Conservation (phyloP, 2,329 filamentous ascomycete species). For the Trichoderma cornu-damae region DNA sequence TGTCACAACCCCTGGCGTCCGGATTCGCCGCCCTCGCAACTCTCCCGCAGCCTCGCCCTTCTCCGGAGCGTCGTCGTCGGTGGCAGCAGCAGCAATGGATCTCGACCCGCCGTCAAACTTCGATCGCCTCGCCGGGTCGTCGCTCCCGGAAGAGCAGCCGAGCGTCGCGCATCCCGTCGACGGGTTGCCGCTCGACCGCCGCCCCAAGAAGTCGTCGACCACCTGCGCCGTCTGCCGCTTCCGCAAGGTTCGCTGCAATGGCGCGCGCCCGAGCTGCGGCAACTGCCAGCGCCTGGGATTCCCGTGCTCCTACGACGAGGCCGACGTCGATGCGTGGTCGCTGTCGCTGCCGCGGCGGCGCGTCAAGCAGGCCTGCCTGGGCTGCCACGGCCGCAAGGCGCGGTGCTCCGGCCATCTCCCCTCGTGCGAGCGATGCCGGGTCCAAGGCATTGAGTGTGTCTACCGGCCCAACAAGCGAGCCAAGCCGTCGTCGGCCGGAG, state of each 20-base stretch:
- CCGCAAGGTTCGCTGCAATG: slow-evolving; percentile 56
- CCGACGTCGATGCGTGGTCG: slow-evolving; percentile 38
- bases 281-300: slow-evolving; percentile 57
- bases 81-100: slow-evolving; percentile 1
- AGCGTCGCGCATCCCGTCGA: not conserved
- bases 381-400: slow-evolving; percentile 54
- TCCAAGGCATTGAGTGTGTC: slow-evolving; percentile 51
- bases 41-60: slow-evolving; percentile 3
- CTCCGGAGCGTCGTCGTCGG: not conserved
- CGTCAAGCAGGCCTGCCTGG: slow-evolving; percentile 52
- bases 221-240: slow-evolving; percentile 52
- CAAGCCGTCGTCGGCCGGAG: slow-evolving; percentile 21
- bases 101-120: slow-evolving; percentile 8
- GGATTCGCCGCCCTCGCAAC: not conserved
- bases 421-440: slow-evolving; percentile 46
- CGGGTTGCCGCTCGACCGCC: slow-evolving; percentile 27
- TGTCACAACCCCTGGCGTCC: not conserved
- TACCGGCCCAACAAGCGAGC: slow-evolving; percentile 47
- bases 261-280: slow-evolving; percentile 48
- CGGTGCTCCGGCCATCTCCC: slow-evolving; percentile 54
- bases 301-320: slow-evolving; percentile 52
- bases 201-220: slow-evolving; percentile 39
- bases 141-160: slow-evolving; percentile 12
- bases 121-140: slow-evolving; percentile 3
- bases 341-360: slow-evolving; percentile 47